Evolutionary conservation across 352 stramenopile genomes (phyloP).

Genomic region (Phytophthora fragariaefolia): DNA sequence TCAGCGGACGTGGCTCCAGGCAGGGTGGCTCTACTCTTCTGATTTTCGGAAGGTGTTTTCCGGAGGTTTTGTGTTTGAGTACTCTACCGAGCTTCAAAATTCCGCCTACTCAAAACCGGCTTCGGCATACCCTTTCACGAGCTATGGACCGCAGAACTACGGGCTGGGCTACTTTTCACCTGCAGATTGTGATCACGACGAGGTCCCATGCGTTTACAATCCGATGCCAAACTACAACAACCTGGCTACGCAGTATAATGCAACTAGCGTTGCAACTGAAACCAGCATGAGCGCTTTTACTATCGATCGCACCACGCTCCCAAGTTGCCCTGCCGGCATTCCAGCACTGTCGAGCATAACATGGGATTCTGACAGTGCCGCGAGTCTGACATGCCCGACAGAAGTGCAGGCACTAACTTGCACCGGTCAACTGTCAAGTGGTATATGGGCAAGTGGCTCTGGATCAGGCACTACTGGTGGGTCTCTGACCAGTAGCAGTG

Average conservation of each 20-base stretch:
- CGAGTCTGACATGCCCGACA: conserved; percentile 33
- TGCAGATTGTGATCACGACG: conserved; percentile 67
- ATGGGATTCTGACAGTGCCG: conserved; percentile 40
- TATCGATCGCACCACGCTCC: conserved; percentile 30
- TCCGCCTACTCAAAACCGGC: conserved; percentile 55
- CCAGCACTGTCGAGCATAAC: conserved; percentile 27
- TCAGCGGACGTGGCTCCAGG: conserved; percentile 72
- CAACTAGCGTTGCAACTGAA: conserved; percentile 43
- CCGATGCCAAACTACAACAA: conserved; percentile 83
- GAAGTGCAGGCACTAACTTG: conserved; percentile 42
- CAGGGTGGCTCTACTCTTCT: conserved; percentile 57
- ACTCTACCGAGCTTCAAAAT: conserved; percentile 80
- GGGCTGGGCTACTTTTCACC: conserved; percentile 87
- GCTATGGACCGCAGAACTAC: conserved; percentile 82
- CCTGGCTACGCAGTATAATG: conserved; percentile 64
- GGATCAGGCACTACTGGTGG: conserved; percentile 17
- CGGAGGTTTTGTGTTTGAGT: conserved; percentile 86
- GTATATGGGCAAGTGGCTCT: conserved; percentile 41
- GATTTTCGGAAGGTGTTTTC: conserved; percentile 62
- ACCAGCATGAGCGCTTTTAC: conserved; percentile 38
- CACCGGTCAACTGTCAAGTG: conserved; percentile 46
- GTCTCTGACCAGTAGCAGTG: conserved; percentile 5
- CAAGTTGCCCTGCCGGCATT: conserved; percentile 39
- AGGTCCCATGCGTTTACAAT: conserved; percentile 65
- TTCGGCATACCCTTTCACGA: conserved; percentile 75